Evolutionary conservation across 2,329 filamentous ascomycete species (phyloP).

Genomic region (Aureobasidium sp.): DNA sequence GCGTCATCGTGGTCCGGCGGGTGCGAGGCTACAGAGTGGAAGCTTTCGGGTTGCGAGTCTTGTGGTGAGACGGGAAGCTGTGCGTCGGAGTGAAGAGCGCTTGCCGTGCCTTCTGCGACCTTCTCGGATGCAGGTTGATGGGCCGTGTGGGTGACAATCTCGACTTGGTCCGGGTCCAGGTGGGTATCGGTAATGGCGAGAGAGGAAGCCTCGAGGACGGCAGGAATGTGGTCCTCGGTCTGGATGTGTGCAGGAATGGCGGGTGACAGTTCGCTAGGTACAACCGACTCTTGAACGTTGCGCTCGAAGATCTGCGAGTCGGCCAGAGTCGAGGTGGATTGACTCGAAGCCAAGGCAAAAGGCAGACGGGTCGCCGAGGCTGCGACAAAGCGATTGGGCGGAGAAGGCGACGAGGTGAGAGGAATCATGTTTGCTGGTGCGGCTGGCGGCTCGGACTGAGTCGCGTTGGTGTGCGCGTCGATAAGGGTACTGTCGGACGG

Average conservation of each 20-base stretch:
- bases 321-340: constrained; percentile 59
- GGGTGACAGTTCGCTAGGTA: constrained; percentile 61
- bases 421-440: constrained; percentile 10
- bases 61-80: constrained; percentile 13
- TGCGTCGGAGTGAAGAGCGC: constrained; percentile 14
- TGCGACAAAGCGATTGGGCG: constrained; percentile 15
- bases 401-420: constrained; percentile 18
- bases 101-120: constrained; percentile 35
- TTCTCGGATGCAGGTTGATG: constrained; percentile 70
- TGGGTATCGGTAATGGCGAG: constrained; percentile 82
- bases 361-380: background rate
- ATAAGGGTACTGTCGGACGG: constrained; percentile 6
- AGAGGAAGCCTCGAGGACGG: constrained; percentile 83
- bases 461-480: constrained; percentile 13
- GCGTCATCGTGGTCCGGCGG: constrained; percentile 42
- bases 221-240: constrained; percentile 87
- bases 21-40: constrained; percentile 4
- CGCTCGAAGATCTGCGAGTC: constrained; percentile 79
- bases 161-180: constrained; percentile 78
- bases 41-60: constrained; percentile 15
- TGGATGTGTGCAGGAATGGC: constrained; percentile 91
- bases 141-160: constrained; percentile 79
- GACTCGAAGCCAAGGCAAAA: constrained; percentile 54
- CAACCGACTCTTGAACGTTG: constrained; percentile 73
- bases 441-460: background rate